Evolutionary conservation across 2,329 filamentous ascomycete genomes (phyloP), one percentile per base, ranked within the genome.

Genomic region (Emmonsiellopsis sp.): DNA sequence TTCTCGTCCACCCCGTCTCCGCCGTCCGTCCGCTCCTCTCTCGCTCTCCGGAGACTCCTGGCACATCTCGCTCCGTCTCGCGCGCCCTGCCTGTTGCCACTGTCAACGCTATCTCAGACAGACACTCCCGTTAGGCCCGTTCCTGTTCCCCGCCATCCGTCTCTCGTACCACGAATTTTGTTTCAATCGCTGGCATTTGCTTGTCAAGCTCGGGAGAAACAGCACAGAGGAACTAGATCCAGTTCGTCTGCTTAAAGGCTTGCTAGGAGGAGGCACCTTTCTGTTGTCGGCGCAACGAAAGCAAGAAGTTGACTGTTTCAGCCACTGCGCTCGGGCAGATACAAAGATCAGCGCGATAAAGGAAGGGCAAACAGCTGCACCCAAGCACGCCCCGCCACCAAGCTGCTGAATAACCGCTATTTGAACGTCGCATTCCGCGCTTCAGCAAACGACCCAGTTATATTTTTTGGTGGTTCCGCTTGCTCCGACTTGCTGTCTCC

Each of bases 181-280:
- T 52, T 52, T 49, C 46, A 49, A 41, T 67, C 68, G 72, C 73
- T 75, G 73, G 72, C 73, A 76, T 76, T 76, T 67, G 73, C 72
- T 76, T 76, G 73, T 75, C 73, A 71, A 75, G 73, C 56, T 50
- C 49, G 40, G 45, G 41, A 52, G 45, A 55, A 41, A 56, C 35
- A 38, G 52, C 38, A 31, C 10, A 47, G 44, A 35, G 26, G n/a
- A 50, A 52, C 45, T 10, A 42, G 46, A 50, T 46, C 40, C 40
- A n/a, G 16, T 30, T 49, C 16, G 20, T 6, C 3, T 35, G 20
- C 13, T 40, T 20, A n/a, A 38, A 10, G 30, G 35, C 10, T 6
- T 42, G 11, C 15, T 42, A 16, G 35, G 30, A 42, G 10, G 35
- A 48, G n/a, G 7, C 5, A 10, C n/a, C 4, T 48, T 44, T 20